Evolutionary conservation across 2,329 filamentous ascomycete genomes (phyloP), one percentile per base, ranked within the genome.

Genomic region (Graphiopsis chlorocephala): DNA sequence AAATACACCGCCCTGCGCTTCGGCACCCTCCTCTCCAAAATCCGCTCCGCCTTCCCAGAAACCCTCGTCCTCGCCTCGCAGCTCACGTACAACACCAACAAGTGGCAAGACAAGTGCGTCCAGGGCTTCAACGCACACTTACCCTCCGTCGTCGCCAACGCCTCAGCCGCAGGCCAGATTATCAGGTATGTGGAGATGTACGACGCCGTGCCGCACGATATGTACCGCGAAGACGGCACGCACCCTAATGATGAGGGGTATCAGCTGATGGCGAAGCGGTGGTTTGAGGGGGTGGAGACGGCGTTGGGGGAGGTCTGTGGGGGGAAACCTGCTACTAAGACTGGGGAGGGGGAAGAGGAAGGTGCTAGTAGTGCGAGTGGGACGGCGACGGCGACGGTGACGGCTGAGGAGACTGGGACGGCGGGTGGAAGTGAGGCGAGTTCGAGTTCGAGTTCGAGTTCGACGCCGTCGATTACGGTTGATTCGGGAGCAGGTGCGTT

Each of bases 191-290:
- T 60, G 33, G 28, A 28, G 6, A 60, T 60, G 57, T 60, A 60
- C 33, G 57, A 60, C 17, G 57, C 57, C 4, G 57, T 60, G 14
- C 57, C 57, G 38, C 31, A 28, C 20, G 35, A 26, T 15, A 25
- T 42, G 33, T 42, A 42, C 20, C 12, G 5, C n/a, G n/a, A 31
- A 12, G 57, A 60, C 5, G 57, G 35, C 57, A 60, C 57, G 57
- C 57, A 60, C 11, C 57, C 57, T 2, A 60, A 33, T 6, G 57
- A 60, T 20, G 57, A 60, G 35, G 57, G 57, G 7, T 60, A 60
- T 12, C 23, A n/a, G 25, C 14, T 47, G 7, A 60, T 60, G 57
- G 57, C 31, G 20, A 14, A 20, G 23, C 20, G 29, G 57, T 60
- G 38, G 26, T 38, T 28, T 5, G 35, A 60, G 12, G 57, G 17